phyloP scores from a whole-genome alignment of 208 protist genomes.

The Acanthamoeba polyphaga region DNA sequence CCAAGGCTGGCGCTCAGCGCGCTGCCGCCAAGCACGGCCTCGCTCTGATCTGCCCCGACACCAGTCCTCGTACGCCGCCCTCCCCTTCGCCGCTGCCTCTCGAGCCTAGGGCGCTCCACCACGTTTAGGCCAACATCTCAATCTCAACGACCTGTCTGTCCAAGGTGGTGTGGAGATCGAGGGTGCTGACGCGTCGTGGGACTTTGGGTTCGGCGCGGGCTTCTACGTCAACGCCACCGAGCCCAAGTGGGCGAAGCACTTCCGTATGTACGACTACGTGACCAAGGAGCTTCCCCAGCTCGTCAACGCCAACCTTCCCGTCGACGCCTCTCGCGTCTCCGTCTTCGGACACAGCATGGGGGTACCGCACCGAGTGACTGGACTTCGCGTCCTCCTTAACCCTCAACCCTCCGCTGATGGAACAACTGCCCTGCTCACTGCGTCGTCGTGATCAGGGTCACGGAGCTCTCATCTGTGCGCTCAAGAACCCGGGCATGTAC shows the following conservation, averaged over 20 bases:
- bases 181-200: slow-evolving; percentile 85
- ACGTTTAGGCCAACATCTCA: background rate
- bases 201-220: slow-evolving; percentile 88
- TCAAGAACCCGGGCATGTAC: slow-evolving; percentile 85
- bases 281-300: slow-evolving; percentile 87
- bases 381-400: no score
- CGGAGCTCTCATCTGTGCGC: slow-evolving; percentile 87
- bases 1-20: slow-evolving; percentile 84
- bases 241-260: slow-evolving; percentile 86
- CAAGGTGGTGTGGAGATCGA: slow-evolving; percentile 80
- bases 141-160: no score
- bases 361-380: slow-evolving; percentile 17
- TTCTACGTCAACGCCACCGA: slow-evolving; percentile 92
- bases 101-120: no score
- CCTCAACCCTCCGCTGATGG: background rate
- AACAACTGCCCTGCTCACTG: background rate
- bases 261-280: slow-evolving; percentile 91
- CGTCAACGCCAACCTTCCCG: slow-evolving; percentile 77
- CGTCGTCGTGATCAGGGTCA: slow-evolving; percentile 82
- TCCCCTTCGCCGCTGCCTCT: background rate
- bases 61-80: slow-evolving; percentile 80
- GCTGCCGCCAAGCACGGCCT: slow-evolving; percentile 78
- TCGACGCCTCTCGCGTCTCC: slow-evolving; percentile 67
- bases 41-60: slow-evolving; percentile 86
- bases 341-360: slow-evolving; percentile 90